Evolutionary conservation across 345 rosid genomes (phyloP), one percentile per base, ranked within the genome.

Genomic region (Rubroshorea leprosula): DNA sequence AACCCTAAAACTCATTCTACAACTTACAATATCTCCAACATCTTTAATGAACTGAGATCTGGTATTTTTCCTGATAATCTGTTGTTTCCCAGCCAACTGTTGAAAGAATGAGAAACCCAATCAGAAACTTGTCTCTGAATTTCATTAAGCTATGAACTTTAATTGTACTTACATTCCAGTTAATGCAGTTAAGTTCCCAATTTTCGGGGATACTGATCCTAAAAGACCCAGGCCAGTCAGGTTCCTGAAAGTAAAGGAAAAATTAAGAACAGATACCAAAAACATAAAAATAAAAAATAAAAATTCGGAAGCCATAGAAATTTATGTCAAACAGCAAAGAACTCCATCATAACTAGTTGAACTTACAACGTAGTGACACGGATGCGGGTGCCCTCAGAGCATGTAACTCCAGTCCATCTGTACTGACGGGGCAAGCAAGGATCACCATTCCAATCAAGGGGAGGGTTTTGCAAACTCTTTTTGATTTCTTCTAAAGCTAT

Each of bases 361-460:
- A 85, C 97, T 86, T 75, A 87, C 97, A 89, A 61, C 23, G 85
- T 26, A 67, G 74, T 68, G 26, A 93, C 72, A 43, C 97, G 96
- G 57, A 82, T 79, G 41, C 85, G 80, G 27, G 77, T 67, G 12
- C 87, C 96, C 55, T 68, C 69, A 22, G 76, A 60, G 71, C 97
- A 93, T n/a, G 81, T 70, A 58, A 89, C 69, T 41, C 99, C 99
- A 54, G 91, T 74, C 97, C 99, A 93, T 5, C 81, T 49, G 69
- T 85, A 89, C 25, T 71, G 70, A 44, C 29, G 72, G 52, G 96
- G 99, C 52, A 79, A 48, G 66, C 99, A 93, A 63, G 99, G 97
- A 82, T 89, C 97, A 0, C 99, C 97, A 2, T 47, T 78, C 97
- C 99, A 93, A 66, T 89, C 97, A 58, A 55, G 57, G 18, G 96